These are phyloP conservation scores for Saccharomyces pastorianus DNA, from an alignment of 1,139 yeast species.

Conservation along the genomic window DNA sequence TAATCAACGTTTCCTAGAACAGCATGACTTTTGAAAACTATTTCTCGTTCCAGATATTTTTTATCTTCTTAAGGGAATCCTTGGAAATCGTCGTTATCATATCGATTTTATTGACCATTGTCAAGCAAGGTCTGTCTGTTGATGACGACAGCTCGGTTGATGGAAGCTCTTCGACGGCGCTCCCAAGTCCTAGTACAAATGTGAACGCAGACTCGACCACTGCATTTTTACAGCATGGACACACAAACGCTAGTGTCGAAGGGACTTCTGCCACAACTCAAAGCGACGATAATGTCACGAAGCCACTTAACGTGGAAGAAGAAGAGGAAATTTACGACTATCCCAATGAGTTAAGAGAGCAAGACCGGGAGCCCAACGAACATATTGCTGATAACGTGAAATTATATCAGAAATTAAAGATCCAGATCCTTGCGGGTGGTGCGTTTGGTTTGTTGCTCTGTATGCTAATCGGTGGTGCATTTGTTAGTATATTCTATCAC, in stretches of 20 bases:
- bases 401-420: slow-evolving; percentile 51
- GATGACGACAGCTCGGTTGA: slow-evolving; percentile 15
- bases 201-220: neutral
- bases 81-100: slow-evolving; percentile 85
- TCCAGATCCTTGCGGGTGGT: slow-evolving; percentile 80
- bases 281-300: neutral
- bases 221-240: neutral
- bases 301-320: slow-evolving; percentile 9
- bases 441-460: slow-evolving; percentile 63
- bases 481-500: slow-evolving; percentile 79
- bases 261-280: neutral
- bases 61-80: slow-evolving; percentile 83
- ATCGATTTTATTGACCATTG: slow-evolving; percentile 81
- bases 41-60: slow-evolving; percentile 49
- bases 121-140: slow-evolving; percentile 51
- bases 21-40: slow-evolving; percentile 28
- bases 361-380: slow-evolving; percentile 4
- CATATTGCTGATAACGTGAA: slow-evolving; percentile 16
- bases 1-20: neutral
- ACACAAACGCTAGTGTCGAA: neutral
- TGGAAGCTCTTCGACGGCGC: neutral
- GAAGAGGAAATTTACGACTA: neutral
- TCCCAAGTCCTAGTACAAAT: neutral
- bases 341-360: neutral
- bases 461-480: slow-evolving; percentile 71